phyloP scores from a whole-genome alignment of 495 filamentous ascomycete species.

The Cetradonia linearis region DNA sequence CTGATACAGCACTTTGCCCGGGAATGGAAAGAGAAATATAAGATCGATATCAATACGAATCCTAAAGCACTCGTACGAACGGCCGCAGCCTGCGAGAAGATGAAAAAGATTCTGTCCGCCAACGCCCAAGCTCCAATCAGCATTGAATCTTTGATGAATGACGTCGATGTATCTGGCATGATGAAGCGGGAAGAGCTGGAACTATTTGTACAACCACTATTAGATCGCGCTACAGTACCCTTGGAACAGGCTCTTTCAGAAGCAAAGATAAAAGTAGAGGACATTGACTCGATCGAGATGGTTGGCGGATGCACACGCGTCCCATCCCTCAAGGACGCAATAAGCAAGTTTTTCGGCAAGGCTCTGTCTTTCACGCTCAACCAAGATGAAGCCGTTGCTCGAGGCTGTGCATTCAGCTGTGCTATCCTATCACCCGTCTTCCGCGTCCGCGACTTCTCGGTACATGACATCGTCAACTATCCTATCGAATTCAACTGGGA shows the following conservation, averaged over 20 bases:
- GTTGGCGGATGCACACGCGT: constrained; percentile 94
- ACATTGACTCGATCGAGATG: constrained; percentile 90
- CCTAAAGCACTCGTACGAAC: constrained; percentile 81
- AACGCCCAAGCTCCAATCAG: constrained; percentile 90
- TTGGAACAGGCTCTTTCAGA: constrained; percentile 87
- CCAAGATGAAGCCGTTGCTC: constrained; percentile 94
- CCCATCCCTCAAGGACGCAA: constrained; percentile 79
- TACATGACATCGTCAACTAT: constrained; percentile 96
- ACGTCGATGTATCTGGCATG: constrained; percentile 79
- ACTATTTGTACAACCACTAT: constrained; percentile 73
- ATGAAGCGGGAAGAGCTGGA: constrained; percentile 93
- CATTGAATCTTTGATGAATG: constrained; percentile 98
- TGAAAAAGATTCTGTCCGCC: constrained; percentile 98
- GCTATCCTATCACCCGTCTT: constrained; percentile 97
- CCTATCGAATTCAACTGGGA: constrained; percentile 99
- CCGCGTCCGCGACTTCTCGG: constrained; percentile 94
- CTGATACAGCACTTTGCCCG: constrained; percentile 87
- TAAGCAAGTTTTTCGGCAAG: constrained; percentile 87
- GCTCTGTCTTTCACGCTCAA: constrained; percentile 91
- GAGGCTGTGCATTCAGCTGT: constrained; percentile 95
- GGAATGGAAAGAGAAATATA: constrained; percentile 90
- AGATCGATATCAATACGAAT: constrained; percentile 80
- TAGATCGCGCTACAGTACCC: constrained; percentile 61
- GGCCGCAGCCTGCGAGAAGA: constrained; percentile 80
- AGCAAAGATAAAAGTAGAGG: constrained; percentile 76